Evolutionary conservation across 768 basidiomycete genomes (phyloP).

Genomic region (Lentinula edodes): DNA sequence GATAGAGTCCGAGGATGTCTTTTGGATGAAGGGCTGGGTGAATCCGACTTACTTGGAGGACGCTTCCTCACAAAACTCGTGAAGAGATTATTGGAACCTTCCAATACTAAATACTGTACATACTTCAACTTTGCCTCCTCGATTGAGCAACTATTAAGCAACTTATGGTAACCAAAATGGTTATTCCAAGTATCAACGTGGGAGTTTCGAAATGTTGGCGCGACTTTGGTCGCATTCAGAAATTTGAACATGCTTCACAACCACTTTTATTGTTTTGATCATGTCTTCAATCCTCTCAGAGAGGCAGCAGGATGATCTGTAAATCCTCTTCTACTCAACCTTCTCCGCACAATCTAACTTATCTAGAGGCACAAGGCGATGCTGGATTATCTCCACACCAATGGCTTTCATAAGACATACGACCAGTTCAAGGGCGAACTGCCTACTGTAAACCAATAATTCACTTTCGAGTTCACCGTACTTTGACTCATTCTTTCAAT

Average conservation of each 20-base stretch:
- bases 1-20: too few relatives aligned
- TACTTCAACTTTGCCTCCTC: too few relatives aligned
- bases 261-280: background rate
- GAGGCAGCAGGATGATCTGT: slow-evolving; percentile 9
- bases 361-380: slow-evolving; percentile 29
- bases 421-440: slow-evolving; percentile 25
- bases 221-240: background rate
- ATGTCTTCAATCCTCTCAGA: slow-evolving; percentile 8
- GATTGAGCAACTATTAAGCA: background rate
- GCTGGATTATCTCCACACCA: slow-evolving; percentile 25
- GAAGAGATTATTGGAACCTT: too few relatives aligned
- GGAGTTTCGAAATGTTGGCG: background rate
- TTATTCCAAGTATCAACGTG: background rate
- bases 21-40: too few relatives aligned
- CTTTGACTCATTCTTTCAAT: background rate
- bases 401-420: slow-evolving; percentile 26
- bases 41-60: too few relatives aligned
- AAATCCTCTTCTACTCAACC: background rate
- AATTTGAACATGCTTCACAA: slow-evolving; percentile 4
- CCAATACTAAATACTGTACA: background rate
- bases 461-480: background rate
- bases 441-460: slow-evolving; percentile 10
- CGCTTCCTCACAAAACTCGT: too few relatives aligned
- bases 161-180: background rate
- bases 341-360: slow-evolving; percentile 1